Evolutionary conservation across 805 yeast genomes (phyloP).

Genomic region (Lipomyces anomalus): DNA sequence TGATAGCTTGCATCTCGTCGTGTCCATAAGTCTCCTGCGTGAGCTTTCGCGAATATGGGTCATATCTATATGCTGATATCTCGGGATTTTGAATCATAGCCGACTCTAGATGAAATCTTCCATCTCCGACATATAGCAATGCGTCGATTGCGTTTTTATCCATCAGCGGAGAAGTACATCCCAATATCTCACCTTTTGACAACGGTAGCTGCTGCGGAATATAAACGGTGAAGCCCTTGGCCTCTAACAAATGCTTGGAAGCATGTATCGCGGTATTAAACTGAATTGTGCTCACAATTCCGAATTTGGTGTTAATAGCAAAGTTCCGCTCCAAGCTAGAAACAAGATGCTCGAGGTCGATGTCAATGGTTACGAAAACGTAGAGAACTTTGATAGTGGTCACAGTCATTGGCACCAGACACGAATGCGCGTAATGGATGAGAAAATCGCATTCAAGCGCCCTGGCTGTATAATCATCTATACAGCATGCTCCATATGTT

Average conservation of each 20-base stretch:
- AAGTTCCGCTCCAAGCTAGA: constrained; percentile 74
- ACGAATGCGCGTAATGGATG: constrained; percentile 95
- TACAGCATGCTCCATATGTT: constrained; percentile 97
- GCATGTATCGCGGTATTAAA: constrained; percentile 92
- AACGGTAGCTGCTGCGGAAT: constrained; percentile 92
- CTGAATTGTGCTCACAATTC: constrained; percentile 92
- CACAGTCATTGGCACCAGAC: constrained; percentile 90
- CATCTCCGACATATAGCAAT: constrained; percentile 92
- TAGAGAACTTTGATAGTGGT: constrained; percentile 89
- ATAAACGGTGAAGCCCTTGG: constrained; percentile 48
- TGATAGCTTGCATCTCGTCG: constrained; percentile 64
- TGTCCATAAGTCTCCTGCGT: constrained; percentile 87
- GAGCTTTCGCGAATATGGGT: constrained; percentile 88
- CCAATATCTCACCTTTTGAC: constrained; percentile 92
- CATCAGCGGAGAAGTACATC: constrained; percentile 87
- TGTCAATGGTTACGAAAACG: constrained; percentile 87
- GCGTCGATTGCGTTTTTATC: constrained; percentile 44
- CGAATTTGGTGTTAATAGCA: constrained; percentile 55
- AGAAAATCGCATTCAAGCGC: constrained; percentile 90
- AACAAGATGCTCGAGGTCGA: constrained; percentile 75
- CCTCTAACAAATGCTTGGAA: constrained; percentile 50
- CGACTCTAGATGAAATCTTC: constrained; percentile 89
- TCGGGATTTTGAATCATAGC: constrained; percentile 97
- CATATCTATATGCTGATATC: constrained; percentile 87
- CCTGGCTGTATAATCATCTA: constrained; percentile 92